Evolutionary conservation across 306 rosid species (phyloP), one percentile per base, ranked within the genome.

Genomic region (Arachis hypogaea): DNA sequence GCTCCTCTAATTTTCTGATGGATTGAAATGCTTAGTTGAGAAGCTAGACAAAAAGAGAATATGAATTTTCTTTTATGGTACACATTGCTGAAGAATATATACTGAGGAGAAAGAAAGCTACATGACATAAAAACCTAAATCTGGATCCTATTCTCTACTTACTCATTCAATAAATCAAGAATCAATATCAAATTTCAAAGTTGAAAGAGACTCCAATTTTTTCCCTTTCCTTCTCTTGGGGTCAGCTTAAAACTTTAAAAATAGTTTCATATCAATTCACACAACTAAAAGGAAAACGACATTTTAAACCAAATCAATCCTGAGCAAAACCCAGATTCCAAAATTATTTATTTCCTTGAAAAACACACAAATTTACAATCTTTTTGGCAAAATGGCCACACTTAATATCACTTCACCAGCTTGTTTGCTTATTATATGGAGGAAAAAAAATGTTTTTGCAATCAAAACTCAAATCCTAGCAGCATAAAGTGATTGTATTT

Each of bases 281-380:
- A 49, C 58, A 41, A 30, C 11, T 16, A 38, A 66, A 66, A 67
- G 42, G 55, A 68, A 74, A 82, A 69, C 30, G 65, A 70, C 50
- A 62, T 59, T 33, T 33, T 33, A 59, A 54, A 47, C 44, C 68
- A 73, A 79, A 68, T 22, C 78, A 81, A 59, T 80, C 56, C 68
- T 47, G 52, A 59, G 18, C 52, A 66, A 18, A 70, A 79, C 80
- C 81, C 73, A 81, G 85, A 84, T 83, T 80, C 85, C 82, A 68
- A 78, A 78, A 77, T 79, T 71, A 68, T 75, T 75, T 49, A 43
- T 41, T 66, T 80, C 75, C 54, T 55, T 50, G 28, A 59, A 42
- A 73, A 44, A 22, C 42, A 46, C n/a, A 49, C 4, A 59, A 68
- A 59, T 51, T 72, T 41, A 73, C 68, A 67, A 58, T 44, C 74